Conservation (phyloP, 2,329 filamentous ascomycete genomes). For the Clarireedia hainanense region DNA sequence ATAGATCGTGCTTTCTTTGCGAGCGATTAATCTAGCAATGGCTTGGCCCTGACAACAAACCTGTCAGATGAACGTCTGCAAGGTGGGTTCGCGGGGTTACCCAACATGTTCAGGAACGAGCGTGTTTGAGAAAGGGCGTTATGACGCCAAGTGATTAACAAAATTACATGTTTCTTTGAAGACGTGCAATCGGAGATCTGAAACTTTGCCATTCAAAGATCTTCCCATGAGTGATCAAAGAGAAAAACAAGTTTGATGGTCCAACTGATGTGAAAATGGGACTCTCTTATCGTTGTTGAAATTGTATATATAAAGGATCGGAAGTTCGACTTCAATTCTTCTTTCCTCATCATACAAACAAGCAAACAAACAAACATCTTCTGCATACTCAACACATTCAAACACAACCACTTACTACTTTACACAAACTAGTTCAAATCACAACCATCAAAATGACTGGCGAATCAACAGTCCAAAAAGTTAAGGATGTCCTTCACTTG, state of each 20-base stretch:
- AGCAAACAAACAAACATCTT: not conserved
- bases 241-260: not conserved
- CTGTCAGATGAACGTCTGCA: too few relatives aligned
- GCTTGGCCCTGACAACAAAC: not conserved
- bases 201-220: not conserved
- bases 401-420: not conserved
- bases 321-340: not conserved
- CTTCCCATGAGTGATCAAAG: not conserved
- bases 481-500: slow-evolving; percentile 36
- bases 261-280: not conserved
- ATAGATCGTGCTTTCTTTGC: too few relatives aligned
- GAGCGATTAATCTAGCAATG: too few relatives aligned
- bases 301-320: not conserved
- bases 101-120: too few relatives aligned
- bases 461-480: slow-evolving; percentile 37
- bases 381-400: not conserved
- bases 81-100: too few relatives aligned
- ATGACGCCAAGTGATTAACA: not conserved
- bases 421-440: slow-evolving; percentile 4
- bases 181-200: not conserved
- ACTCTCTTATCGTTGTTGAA: not conserved
- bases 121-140: too few relatives aligned
- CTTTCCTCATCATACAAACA: not conserved
- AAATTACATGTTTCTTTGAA: not conserved
- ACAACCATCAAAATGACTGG: slow-evolving; percentile 30